Evolutionary conservation across 768 basidiomycete species (phyloP), one percentile per base, ranked within the genome.

Genomic region (Cystobasidiopsis lactophilus): DNA sequence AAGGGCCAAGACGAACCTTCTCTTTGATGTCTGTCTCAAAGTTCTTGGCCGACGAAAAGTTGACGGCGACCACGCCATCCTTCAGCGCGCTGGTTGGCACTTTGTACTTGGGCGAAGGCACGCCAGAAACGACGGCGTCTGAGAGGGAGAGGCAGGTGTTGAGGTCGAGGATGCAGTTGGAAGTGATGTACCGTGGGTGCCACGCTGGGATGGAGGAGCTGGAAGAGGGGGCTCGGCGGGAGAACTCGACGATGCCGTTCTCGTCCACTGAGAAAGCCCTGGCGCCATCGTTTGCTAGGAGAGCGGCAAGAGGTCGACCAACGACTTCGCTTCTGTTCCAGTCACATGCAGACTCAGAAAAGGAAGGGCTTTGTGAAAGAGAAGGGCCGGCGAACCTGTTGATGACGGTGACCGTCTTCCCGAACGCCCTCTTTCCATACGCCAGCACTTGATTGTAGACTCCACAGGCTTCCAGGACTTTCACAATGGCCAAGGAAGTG

Each of bases 171-270:
- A 71, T 71, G 58, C 72, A 73, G 5, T 82, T 77, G 56, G 78
- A 77, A 37, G 81, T 79, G 52, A 84, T 74, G 62, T 98, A 88
- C 39, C 78, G 78, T 1, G 85, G 80, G 66, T 85, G 78, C 66
- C 79, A 93, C 54, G 74, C 74, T 52, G 74, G 71, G 5, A 67
- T 50, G 9, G 48, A 27, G 3, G 33, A 62, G n/a, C 68, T 66
- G 21, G 47, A 46, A 4, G 41, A 40, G n/a, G 52, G 49, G 3
- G n/a, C 9, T n/a, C 59, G 49, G 9, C 59, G 91, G 41, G 84
- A 93, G 68, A 91, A 96, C 71, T 96, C 93, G 74, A 93, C 83
- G 50, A 89, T 82, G 10, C 85, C 84, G 65, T 91, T 86, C 52
- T 96, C 84, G 65, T 98, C 93, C 3, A 83, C 84, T 5, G 85